Evolutionary conservation across 306 rosid genomes (phyloP).

Genomic region (Cucumis hystrix): DNA sequence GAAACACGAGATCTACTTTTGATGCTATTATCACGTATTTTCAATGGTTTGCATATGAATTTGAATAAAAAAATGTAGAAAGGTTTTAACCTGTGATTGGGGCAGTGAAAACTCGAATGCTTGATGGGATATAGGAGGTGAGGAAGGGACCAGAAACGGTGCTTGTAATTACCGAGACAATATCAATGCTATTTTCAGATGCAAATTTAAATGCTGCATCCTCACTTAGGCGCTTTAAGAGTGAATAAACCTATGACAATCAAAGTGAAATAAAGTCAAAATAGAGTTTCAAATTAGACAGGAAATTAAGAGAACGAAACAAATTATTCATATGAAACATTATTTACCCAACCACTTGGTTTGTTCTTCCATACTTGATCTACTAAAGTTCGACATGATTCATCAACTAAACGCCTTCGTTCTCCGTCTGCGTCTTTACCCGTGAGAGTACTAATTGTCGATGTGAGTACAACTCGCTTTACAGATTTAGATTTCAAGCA

Average conservation of each 20-base stretch:
- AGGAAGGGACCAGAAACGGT: conserved; percentile 73
- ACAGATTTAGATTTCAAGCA: conserved; percentile 61
- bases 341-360: conserved; percentile 67
- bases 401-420: conserved; percentile 50
- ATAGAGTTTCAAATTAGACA: background rate
- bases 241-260: conserved; percentile 44
- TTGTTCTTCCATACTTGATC: conserved; percentile 38
- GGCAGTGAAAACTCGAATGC: conserved; percentile 56
- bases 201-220: conserved; percentile 67
- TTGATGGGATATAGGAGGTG: conserved; percentile 46
- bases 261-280: background rate
- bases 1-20: background rate
- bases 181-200: conserved; percentile 42
- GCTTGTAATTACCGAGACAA: conserved; percentile 53
- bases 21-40: background rate
- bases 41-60: background rate
- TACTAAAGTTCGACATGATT: conserved; percentile 40
- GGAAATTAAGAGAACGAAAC: background rate
- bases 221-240: conserved; percentile 53
- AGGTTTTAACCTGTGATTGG: conserved; percentile 47
- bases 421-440: conserved; percentile 40
- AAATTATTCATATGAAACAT: background rate
- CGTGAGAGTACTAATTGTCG: conserved; percentile 64
- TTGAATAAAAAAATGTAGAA: background rate
- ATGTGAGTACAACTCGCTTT: conserved; percentile 67